Evolutionary conservation across 345 rosid species (phyloP).

Genomic region (Cardiospermum halicacabum): DNA sequence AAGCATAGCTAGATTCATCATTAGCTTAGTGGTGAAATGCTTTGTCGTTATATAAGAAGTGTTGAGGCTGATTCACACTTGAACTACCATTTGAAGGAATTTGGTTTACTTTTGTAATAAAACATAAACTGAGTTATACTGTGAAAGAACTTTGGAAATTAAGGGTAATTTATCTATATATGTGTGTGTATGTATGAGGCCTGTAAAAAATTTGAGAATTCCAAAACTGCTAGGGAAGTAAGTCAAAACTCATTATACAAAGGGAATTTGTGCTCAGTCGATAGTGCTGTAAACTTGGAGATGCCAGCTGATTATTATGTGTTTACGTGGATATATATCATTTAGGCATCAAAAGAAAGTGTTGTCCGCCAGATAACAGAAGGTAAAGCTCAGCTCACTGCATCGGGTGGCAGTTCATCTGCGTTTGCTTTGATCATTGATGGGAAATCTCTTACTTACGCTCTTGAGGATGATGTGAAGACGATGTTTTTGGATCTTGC

Average conservation of each 20-base stretch:
- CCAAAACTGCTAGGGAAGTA: not conserved
- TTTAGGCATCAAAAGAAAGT: conserved; percentile 72
- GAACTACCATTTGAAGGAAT: not conserved
- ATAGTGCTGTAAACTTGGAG: conserved; percentile 1
- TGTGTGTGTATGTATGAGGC: not conserved
- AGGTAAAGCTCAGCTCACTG: conserved; percentile 51
- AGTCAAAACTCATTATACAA: not conserved
- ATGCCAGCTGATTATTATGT: not conserved
- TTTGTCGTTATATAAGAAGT: not conserved
- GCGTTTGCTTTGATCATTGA: conserved; percentile 85
- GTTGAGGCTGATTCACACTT: not conserved
- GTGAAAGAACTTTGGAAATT: not conserved
- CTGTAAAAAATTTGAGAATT: not conserved
- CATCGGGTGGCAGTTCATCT: conserved; percentile 45
- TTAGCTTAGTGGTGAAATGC: not conserved
- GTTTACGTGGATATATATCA: conserved; percentile 9
- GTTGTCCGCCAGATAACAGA: conserved; percentile 54
- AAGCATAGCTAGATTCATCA: not conserved
- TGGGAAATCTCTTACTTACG: conserved; percentile 91
- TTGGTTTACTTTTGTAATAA: not conserved
- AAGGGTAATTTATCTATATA: not conserved
- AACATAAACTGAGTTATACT: not conserved
- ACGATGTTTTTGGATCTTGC: conserved; percentile 70
- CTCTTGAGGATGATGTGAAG: conserved; percentile 74
- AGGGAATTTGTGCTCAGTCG: not conserved